Conservation (phyloP, 2,329 filamentous ascomycete genomes). For the Calonectria fujianensis region DNA sequence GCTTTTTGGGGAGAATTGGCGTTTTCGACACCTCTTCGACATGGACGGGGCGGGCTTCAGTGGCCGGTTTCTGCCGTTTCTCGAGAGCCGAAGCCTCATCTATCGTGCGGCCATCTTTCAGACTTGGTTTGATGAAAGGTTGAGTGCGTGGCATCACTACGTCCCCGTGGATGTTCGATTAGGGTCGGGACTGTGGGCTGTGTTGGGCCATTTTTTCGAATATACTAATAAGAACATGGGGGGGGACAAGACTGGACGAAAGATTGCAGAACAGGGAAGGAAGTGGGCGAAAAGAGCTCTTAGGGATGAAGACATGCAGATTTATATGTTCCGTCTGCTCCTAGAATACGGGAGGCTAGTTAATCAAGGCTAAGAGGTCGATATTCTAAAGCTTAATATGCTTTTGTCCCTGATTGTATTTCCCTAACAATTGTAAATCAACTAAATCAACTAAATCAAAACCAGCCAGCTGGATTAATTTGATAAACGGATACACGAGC, state of each 20-base stretch:
- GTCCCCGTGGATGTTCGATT: constrained; percentile 73
- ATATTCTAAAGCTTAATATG: not conserved
- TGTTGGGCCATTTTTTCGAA: constrained; percentile 58
- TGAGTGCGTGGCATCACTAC: constrained; percentile 78
- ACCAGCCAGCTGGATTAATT: too few relatives aligned
- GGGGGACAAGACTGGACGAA: constrained; percentile 44
- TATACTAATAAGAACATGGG: not conserved
- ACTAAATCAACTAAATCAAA: too few relatives aligned
- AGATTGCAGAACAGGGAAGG: constrained; percentile 79
- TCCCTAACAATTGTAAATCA: too few relatives aligned
- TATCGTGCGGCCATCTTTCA: constrained; percentile 78
- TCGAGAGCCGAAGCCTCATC: constrained; percentile 77
- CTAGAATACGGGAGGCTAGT: constrained; percentile 72
- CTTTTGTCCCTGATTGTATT: too few relatives aligned
- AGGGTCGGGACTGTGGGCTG: constrained; percentile 76
- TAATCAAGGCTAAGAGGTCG: not conserved
- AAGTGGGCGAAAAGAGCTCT: constrained; percentile 81
- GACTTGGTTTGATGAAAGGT: constrained; percentile 79
- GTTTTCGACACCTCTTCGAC: constrained; percentile 80
- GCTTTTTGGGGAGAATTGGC: constrained; percentile 67
- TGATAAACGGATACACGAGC: too few relatives aligned
- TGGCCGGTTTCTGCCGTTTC: constrained; percentile 80
- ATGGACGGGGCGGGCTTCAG: constrained; percentile 82
- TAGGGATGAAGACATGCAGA: constrained; percentile 82
- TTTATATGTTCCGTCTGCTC: constrained; percentile 80